phyloP scores from a whole-genome alignment of 805 yeast species.

The Tetrapisispora pingtungensis region DNA sequence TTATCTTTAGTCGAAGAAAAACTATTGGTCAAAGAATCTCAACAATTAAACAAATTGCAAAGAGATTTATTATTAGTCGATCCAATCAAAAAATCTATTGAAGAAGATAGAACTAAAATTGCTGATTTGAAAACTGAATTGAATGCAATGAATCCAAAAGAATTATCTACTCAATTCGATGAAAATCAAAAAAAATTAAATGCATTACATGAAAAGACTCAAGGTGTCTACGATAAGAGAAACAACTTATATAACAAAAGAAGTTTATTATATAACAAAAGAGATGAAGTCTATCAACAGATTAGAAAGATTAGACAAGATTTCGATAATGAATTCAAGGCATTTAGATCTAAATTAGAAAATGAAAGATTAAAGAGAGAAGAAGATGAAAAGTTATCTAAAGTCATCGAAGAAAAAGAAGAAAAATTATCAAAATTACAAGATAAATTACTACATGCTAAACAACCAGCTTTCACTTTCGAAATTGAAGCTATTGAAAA shows the following conservation, averaged over 20 bases:
- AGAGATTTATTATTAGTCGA: conserved; percentile 69
- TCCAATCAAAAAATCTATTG: conserved; percentile 68
- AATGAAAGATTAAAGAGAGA: conserved; percentile 65
- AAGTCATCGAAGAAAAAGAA: conserved; percentile 39
- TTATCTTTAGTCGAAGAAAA: conserved; percentile 88
- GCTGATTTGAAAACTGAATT: conserved; percentile 62
- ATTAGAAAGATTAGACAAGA: conserved; percentile 63
- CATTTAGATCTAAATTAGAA: conserved; percentile 57
- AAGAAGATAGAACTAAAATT: conserved; percentile 65
- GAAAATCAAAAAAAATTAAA: conserved; percentile 59
- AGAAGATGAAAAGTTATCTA: conserved; percentile 41
- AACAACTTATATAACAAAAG: conserved; percentile 55
- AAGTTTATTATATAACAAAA: conserved; percentile 52
- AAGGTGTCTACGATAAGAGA: conserved; percentile 56
- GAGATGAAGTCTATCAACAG: conserved; percentile 56
- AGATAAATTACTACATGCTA: conserved; percentile 58
- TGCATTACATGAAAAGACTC: conserved; percentile 48
- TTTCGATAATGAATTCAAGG: conserved; percentile 63
- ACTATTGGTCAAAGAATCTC: conserved; percentile 73
- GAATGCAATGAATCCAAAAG: conserved; percentile 46
- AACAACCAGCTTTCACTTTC: conserved; percentile 71
- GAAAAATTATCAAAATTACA: conserved; percentile 54
- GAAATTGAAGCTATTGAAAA: conserved; percentile 72
- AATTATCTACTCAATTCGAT: conserved; percentile 60
- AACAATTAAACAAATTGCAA: conserved; percentile 67